Base-by-base conservation (phyloP, 768 basidiomycete species). In the Pisolithus tinctorius region DNA sequence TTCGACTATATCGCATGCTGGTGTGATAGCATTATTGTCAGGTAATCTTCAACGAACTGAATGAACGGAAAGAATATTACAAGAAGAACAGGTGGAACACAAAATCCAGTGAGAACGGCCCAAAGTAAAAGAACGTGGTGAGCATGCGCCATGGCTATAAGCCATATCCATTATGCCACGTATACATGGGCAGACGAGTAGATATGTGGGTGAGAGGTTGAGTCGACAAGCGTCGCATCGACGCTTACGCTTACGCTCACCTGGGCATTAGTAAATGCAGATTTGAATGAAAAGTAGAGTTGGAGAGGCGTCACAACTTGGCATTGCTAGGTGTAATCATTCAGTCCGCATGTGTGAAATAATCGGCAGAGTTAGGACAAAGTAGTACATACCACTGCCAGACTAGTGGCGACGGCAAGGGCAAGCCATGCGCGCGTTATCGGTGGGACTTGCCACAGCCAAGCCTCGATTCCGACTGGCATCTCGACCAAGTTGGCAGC, bases 1-100 rank as follows among this genome's bases (percentile, higher is more conserved):
- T 89, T 42, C 94, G 79, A 57, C 92, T 93, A 63, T 98, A 98
- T 48, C 96, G 77, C 93, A 97, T 95, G 67, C 94, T 96, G 36
- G 16, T 20, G 39, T 31, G 11, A 31, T 31, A 31, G 30, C 30
- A 31, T 31, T 11, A 20, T 31, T 31, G 30, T 31, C 30, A 31
- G 30, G 7, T 31, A 9, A 31, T 20, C 20, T 20, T 20, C 20
- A 11, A 31, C 11, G 30, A 31, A 10, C 30, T 10, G 20, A 31
- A 31, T 9, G 30, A 10, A 11, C 8, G 30, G 30, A 31, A 31
- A 31, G 11, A 31, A 31, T 11, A 31, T 67, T 64, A 95, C 95
- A 99, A 96, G 77, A 98, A 99, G 76, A 97, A 97, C 48, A 99
- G 77, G 66, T 98, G 95, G 70, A 98, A 96, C 52, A 95, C 78